A percentile compares a stretch with the other conserved stretches of the same genome.
Evolutionary conservation across 257 asterid species (phyloP).

Genomic region (Dorcoceras hygrometricum): DNA sequence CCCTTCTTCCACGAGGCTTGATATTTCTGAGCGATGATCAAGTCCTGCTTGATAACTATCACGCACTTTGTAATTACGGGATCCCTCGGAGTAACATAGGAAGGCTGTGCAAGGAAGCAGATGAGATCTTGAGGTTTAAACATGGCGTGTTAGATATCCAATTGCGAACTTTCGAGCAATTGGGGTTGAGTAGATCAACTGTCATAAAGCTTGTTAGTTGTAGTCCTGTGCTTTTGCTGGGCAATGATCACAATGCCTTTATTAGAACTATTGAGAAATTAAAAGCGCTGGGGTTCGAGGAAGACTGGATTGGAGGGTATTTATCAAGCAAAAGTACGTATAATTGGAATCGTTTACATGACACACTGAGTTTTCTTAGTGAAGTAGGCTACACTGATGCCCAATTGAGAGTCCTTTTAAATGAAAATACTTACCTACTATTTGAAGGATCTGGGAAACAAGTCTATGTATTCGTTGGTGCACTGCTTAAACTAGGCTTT

Average conservation of each 20-base stretch:
- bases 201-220: slow-evolving; percentile 61
- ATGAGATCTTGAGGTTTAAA: slow-evolving; percentile 48
- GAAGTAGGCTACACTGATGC: slow-evolving; percentile 59
- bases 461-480: slow-evolving; percentile 56
- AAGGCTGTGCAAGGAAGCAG: slow-evolving; percentile 65
- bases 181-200: slow-evolving; percentile 58
- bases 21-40: slow-evolving; percentile 64
- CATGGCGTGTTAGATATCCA: slow-evolving; percentile 46
- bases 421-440: slow-evolving; percentile 48
- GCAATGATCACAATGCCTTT: slow-evolving; percentile 44
- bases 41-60: slow-evolving; percentile 64
- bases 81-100: slow-evolving; percentile 74
- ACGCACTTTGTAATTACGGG: slow-evolving; percentile 64
- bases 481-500: slow-evolving; percentile 69
- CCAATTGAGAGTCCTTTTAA: slow-evolving; percentile 43
- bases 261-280: slow-evolving; percentile 51
- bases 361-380: slow-evolving; percentile 51
- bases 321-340: slow-evolving; percentile 45
- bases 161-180: slow-evolving; percentile 55
- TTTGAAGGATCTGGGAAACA: slow-evolving; percentile 74
- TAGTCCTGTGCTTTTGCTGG: slow-evolving; percentile 65
- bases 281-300: slow-evolving; percentile 44
- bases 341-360: slow-evolving; percentile 62
- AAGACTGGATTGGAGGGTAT: slow-evolving; percentile 66
- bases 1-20: slow-evolving; percentile 64